Base-by-base conservation (phyloP, 768 basidiomycete genomes). In the Psilocybe subaeruginosa region DNA sequence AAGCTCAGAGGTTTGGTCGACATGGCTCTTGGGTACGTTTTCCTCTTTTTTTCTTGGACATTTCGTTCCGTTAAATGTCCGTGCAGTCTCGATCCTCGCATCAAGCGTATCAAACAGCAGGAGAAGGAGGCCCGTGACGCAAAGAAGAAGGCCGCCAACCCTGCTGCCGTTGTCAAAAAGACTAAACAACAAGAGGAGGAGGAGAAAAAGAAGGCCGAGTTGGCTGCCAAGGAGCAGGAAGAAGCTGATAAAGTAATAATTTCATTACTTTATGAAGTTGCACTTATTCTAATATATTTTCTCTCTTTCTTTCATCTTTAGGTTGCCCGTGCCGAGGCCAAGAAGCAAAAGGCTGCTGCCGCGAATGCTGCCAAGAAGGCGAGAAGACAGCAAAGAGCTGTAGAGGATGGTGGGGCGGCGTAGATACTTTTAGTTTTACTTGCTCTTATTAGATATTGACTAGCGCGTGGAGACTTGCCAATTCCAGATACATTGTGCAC, bases 51-150 rank as follows among this genome's bases (percentile, higher is more conserved):
- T 49, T 3, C 12, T 55, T 23, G 29, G 16, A 47, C 39, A 29
- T 41, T 47, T 23, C 27, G 31, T 19, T 19, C 17, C 8, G 30
- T 49, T 23, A 37, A 35, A 35, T 14, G 55, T 30, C 43, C 6
- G 4, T 43, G 56, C 6, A 82, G 79, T 65, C 74, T 88, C 59
- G 97, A 99, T 74, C 97, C 97, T 27, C 91, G 97, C 64, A 97
- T 99, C 82, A 98, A 95, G 79, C 84, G 93, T 58, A 95, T 97
- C 83, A 97, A 95, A 75, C 91, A 93, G 68, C 87, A 97, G 72
- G 97, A 99, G 77, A 99, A 98, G 75, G 94, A 91, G 63, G 92
- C 92, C 0, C 83, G 95, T 9, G 95, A 95, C 69, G 91, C 92
- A 39, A 98, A 97, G 82, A 95, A 94, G 80, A 77, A 72, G 74